Base-by-base conservation (phyloP, 805 yeast genomes). In the Torulaspora gathmanii region DNA sequence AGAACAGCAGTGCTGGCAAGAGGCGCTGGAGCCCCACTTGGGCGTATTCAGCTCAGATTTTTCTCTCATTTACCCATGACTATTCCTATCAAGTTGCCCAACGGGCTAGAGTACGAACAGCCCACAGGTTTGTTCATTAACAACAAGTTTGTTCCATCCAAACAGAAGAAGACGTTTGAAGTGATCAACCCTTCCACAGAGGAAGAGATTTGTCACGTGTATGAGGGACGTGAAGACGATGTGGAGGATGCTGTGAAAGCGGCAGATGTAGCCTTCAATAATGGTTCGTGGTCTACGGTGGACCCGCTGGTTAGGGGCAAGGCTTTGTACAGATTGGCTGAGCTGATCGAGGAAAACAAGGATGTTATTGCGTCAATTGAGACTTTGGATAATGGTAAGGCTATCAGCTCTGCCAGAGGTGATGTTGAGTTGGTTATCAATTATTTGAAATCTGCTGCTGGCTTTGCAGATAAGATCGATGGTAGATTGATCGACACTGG, bases 351-450 rank as follows among this genome's bases (percentile, higher is more conserved):
- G 60, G 71, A 77, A 55, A 71, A 89, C 61, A 72, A 79, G 36
- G 93, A 86, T 46, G 69, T 78, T 28, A 69, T 90, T 47, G 89
- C 96, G 23, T 71, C 79, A 35, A 83, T 90, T 59, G 97, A 90
- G 70, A 74, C 95, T 17, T 71, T 83, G 61, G 96, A 90, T 67
- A 86, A 88, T 62, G 97, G 97, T 68, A 90, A 89, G 71, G 82
- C 95, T 31, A 70, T 84, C 55, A 61, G 68, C 38, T 77, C 81
- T 63, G 79, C 95, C 20, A 70, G 77, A 54, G 88, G 86, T 49
- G 96, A 89, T 63, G 82, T 90, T 47, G 80, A 73, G 31, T 75
- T 84, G 51, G 78, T 82, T 41, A 75, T 83, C 36, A 75, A 75
- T 54, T 84, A 83, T 65, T 69, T 87, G 65, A 80, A 91, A 70